Conservation (phyloP, 2,329 filamentous ascomycete genomes). For the Nothopassalora personata region DNA sequence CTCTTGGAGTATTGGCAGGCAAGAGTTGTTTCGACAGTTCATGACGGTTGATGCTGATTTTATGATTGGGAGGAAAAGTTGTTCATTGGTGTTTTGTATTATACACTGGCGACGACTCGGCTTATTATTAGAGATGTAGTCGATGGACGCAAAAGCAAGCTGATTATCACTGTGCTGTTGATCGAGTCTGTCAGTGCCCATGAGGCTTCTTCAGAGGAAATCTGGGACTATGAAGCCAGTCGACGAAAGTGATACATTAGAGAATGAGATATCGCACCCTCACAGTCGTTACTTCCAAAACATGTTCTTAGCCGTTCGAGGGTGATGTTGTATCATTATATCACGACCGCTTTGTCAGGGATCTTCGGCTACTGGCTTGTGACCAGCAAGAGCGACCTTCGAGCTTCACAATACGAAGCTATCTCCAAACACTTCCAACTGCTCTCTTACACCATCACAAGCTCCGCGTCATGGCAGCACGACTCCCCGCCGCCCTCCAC, state of each 20-base stretch:
- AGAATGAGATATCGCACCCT: too few species aligned
- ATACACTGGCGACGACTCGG: not conserved
- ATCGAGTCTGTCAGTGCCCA: too few species aligned
- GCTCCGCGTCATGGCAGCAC: slow-evolving; percentile 37
- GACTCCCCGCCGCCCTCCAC: slow-evolving; percentile 38
- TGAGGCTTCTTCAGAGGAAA: too few species aligned
- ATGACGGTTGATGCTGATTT: not conserved
- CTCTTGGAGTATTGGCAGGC: not conserved
- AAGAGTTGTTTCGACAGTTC: too few species aligned
- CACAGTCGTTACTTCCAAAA: too few species aligned
- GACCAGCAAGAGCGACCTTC: not conserved
- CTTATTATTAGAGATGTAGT: not conserved
- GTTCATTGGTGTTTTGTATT: not conserved
- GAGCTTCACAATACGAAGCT: not conserved
- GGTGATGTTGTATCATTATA: too few species aligned
- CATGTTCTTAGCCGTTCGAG: too few species aligned
- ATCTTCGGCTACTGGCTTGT: not conserved
- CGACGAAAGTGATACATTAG: too few species aligned
- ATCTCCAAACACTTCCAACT: too few species aligned
- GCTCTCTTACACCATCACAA: too few species aligned
- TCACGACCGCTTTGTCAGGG: not conserved
- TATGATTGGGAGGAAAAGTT: not conserved
- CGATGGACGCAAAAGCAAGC: not conserved
- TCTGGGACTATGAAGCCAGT: too few species aligned
- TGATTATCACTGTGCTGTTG: not conserved